Evolutionary conservation across 176 grass and related monocot species (phyloP), one percentile per base, ranked within the genome.

Genomic region (Oropetium thomaeum): DNA sequence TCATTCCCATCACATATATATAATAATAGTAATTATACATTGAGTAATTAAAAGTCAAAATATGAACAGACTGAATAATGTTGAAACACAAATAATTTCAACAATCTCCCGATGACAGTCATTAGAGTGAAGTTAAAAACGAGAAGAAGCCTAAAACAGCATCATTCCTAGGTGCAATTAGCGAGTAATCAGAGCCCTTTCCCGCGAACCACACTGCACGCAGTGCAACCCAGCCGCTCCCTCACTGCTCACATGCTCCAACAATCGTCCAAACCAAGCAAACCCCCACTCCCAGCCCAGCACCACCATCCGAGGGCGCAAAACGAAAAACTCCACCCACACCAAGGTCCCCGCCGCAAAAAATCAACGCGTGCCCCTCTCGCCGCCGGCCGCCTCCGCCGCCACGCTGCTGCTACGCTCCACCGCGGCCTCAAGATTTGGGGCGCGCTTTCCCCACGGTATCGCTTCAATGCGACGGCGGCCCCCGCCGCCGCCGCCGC

Each of bases 401-500:
- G 7, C 73, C 43, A 22, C 79, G n/a, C 54, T 31, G 35, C 42
- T 28, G 15, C 70, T 8, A 8, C 61, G 26, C 60, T 70, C 42
- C 37, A 32, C 81, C 53, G 22, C 63, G 20, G 16, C 7, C 63
- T 20, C 13, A 63, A 58, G 25, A 26, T 19, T 39, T 58, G 34
- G 3, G 5, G 9, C 65, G 53, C 22, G 55, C n/a, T 11, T 65
- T 16, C 60, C 48, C 74, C 53, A 69, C 80, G 83, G 85, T 3
- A 20, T 7, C 85, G 20, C 53, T 38, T 57, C 69, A 79, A 69
- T 83, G 86, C 80, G 80, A 75, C 81, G 86, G 86, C 86, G 86
- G 86, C 81, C 31, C 26, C 75, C 43, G 86, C 80, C 86, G 86
- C 80, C 81, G 81, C 79, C 69, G 25, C 52, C 70, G 42, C 58